These are phyloP conservation scores for Pythium myriotylum DNA, from an alignment of 352 stramenopile species.

Conservation along the genomic window DNA sequence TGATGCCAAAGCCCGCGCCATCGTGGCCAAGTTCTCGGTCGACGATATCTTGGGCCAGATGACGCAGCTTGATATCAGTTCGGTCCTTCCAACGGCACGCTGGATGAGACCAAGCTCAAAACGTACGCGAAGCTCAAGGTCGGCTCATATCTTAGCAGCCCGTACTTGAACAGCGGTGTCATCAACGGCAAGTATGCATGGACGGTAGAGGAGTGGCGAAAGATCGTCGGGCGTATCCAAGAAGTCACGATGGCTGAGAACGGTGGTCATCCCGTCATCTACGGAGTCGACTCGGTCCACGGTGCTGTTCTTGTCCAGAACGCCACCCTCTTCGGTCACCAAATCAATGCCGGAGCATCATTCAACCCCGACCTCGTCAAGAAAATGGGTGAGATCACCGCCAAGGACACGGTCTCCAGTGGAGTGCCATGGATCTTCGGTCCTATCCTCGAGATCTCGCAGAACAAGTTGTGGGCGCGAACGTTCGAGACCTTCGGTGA, in stretches of 20 bases:
- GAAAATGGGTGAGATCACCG: no score
- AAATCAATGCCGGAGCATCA: no score
- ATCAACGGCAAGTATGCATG: neutral
- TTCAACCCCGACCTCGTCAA: no score
- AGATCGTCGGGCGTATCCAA: no score
- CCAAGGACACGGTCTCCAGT: no score
- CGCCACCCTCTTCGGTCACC: conserved; percentile 81
- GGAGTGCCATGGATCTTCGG: no score
- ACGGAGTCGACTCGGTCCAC: no score
- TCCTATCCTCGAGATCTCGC: no score
- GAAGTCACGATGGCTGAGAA: no score
- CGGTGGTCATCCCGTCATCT: no score
- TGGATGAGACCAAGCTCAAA: conserved; percentile 9
- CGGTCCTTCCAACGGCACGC: conserved; percentile 6
- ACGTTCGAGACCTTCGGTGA: no score
- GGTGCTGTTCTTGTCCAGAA: conserved; percentile 86
- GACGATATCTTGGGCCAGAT: conserved; percentile 9
- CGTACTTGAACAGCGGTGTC: neutral
- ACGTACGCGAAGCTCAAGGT: conserved; percentile 3
- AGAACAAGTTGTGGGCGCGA: no score
- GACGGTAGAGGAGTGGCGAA: conserved; percentile 38
- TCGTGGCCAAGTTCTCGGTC: neutral
- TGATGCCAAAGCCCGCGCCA: conserved; percentile 28
- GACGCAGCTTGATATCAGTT: conserved; percentile 11
- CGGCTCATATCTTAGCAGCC: conserved; percentile 13